phyloP scores from a whole-genome alignment of 768 basidiomycete genomes.

The Russula olivacea region DNA sequence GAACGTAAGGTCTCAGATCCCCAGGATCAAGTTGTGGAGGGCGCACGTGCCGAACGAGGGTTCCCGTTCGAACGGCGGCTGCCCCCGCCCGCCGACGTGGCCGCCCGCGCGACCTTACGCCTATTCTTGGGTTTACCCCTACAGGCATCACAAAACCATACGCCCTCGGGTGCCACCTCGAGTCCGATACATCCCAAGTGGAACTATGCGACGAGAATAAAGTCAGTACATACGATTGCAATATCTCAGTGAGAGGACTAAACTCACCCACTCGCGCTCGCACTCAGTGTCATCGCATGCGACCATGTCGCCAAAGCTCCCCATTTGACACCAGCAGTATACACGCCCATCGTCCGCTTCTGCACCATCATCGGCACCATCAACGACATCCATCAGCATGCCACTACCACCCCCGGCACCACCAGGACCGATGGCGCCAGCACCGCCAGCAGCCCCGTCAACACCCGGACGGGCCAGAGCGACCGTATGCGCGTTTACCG shows the following conservation, averaged over 20 bases:
- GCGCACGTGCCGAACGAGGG: constrained; percentile 21
- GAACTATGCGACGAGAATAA: constrained; percentile 46
- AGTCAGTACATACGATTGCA: not conserved
- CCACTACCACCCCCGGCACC: constrained; percentile 35
- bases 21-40: constrained; percentile 13
- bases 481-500: constrained; percentile 32
- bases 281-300: constrained; percentile 82
- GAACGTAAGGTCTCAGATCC: too few species aligned
- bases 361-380: constrained; percentile 50
- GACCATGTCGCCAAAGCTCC: constrained; percentile 93
- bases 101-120: constrained; percentile 38
- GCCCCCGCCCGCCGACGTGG: constrained; percentile 45
- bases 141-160: constrained; percentile 74
- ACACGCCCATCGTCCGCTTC: constrained; percentile 51
- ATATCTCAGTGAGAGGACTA: not conserved
- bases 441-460: constrained; percentile 31
- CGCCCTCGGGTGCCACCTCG: constrained; percentile 56
- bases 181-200: constrained; percentile 73
- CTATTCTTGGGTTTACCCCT: constrained; percentile 49
- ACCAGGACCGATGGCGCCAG: not conserved
- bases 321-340: constrained; percentile 82
- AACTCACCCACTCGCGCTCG: constrained; percentile 85
- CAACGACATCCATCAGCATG: constrained; percentile 42
- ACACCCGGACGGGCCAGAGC: constrained; percentile 35
- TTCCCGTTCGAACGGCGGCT: constrained; percentile 22